Base-by-base conservation (phyloP, 202 grass and related monocot species). In the Schoenoplectus triqueter region DNA sequence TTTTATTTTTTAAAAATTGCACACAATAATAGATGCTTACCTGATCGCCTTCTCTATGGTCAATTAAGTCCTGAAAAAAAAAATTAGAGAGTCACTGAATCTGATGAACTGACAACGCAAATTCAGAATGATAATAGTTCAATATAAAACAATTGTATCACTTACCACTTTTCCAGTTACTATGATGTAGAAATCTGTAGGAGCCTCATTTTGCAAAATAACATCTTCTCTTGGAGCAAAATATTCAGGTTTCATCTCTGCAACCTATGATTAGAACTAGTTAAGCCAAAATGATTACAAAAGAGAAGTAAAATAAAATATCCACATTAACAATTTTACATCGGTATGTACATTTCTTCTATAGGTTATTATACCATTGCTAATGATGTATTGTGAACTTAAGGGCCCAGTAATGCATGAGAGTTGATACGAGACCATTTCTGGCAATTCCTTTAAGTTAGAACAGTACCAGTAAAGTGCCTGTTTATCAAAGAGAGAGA, bases 171-270 rank as follows among this genome's bases (percentile, higher is more conserved):
- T 94, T 64, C 96, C 96, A 64, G 90, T 87, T 73, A 99, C 90
- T 86, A 99, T 59, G 80, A 99, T 92, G 83, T 99, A 99, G 48
- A 99, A 99, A 85, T 99, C 96, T 74, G 93, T 96, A 19, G 96
- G 93, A 68, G 96, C 93, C 88, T 99, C 96, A 85, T 99, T 99
- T 81, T 96, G 90, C 84, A 99, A 87, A 78, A 99, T 99, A 62
- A 99, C 93, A 82, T 99, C 96, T 84, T 99, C 96, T 74, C 96
- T 94, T 71, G 96, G 96, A 87, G 96, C 91, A 90, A 96, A 96
- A 83, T 96, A 99, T 85, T 99, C 96, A 71, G 88, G 91, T 90
- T 81, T 99, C 96, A 94, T 99, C 86, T 99, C 96, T 15, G 96
- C 95, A 88, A 99, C 96, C 96, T 99, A 86, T 70, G 65, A 88